Conservation (phyloP, 2,329 filamentous ascomycete genomes). For the Daldinia eschscholtzii region DNA sequence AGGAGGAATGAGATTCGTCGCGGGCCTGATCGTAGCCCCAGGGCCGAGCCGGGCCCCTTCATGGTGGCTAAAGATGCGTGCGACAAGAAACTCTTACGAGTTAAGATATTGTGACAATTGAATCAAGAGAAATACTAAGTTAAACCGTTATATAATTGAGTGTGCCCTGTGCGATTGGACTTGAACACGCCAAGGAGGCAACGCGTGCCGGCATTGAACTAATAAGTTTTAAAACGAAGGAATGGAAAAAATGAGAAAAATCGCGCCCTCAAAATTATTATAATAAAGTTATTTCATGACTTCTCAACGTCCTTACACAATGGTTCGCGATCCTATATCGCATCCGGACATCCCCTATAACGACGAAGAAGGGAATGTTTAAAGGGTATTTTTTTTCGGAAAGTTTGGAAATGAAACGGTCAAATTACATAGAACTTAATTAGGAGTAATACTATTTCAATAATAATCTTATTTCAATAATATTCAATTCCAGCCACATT, state of each 20-base stretch:
- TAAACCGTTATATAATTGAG: conserved; percentile 11
- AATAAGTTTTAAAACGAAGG: conserved; percentile 31
- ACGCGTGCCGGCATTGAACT: conserved; percentile 21
- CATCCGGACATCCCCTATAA: conserved; percentile 37
- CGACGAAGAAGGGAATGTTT: conserved; percentile 9
- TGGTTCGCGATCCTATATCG: conserved; percentile 21
- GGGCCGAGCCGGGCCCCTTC: conserved; percentile 62
- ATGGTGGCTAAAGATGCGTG: conserved; percentile 50
- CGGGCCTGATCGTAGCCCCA: conserved; percentile 64
- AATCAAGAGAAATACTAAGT: conserved; percentile 18
- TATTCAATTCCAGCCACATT: no score
- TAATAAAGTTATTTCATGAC: conserved; percentile 31
- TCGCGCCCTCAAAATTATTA: conserved; percentile 28
- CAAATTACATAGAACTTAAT: neutral
- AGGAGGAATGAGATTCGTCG: conserved; percentile 67
- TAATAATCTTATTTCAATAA: no score
- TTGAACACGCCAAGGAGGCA: conserved; percentile 20
- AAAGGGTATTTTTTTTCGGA: neutral
- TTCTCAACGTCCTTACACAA: conserved; percentile 13
- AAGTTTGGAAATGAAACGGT: neutral
- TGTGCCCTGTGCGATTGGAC: conserved; percentile 9
- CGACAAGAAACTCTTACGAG: neutral
- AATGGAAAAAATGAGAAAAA: conserved; percentile 25
- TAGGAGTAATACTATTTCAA: no score
- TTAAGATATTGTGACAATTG: conserved; percentile 18